Base-by-base conservation (phyloP, 768 basidiomycete species). In the Agrocybe pediades region DNA sequence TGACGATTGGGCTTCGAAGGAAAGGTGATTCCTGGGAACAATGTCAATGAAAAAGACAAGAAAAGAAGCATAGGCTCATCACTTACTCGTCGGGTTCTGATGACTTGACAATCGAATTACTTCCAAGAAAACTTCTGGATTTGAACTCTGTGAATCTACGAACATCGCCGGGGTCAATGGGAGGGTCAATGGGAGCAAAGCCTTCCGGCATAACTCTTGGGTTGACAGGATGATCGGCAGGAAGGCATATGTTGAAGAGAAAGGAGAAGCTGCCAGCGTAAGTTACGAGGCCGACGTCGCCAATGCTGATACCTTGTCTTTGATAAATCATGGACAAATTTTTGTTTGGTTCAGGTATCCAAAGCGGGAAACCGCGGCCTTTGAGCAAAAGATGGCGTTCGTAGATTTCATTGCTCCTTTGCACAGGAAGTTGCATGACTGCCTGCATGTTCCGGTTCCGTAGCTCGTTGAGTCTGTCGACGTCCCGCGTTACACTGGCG, bases 281-380 rank as follows among this genome's bases (percentile, higher is more conserved):
- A 16, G 70, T 65, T 20, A 76, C 54, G 6, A 69, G 62, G 6
- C 74, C 72, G 16, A 76, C 71, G 41, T 76, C 75, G 3, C 75
- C 75, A 43, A 75, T 71, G 25, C 56, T 61, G 23, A 69, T 59
- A 0, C 72, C 74, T 16, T 50, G 27, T 1, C 46, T 53, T 20
- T 49, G 43, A 25, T 58, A 51, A 46, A 53, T 46, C 64, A 65
- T 44, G 60, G 68, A 65, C 7, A 66, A 52, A n/a, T 51, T 56
- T 21, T 44, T 53, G 21, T 65, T 65, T 6, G 68, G 65, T 25
- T 68, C 65, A 8, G 73, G 72, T 23, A 65, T 60, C 69, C 68
- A 73, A 13, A 74, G 49, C 0, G 72, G n/a, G n/a, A n/a, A n/a
- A n/a, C n/a, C n/a, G n/a, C n/a, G n/a, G n/a, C n/a, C n/a, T n/a